Evolutionary conservation across 2,329 filamentous ascomycete species (phyloP), one percentile per base, ranked within the genome.

Genomic region (Colletotrichum shisoi): DNA sequence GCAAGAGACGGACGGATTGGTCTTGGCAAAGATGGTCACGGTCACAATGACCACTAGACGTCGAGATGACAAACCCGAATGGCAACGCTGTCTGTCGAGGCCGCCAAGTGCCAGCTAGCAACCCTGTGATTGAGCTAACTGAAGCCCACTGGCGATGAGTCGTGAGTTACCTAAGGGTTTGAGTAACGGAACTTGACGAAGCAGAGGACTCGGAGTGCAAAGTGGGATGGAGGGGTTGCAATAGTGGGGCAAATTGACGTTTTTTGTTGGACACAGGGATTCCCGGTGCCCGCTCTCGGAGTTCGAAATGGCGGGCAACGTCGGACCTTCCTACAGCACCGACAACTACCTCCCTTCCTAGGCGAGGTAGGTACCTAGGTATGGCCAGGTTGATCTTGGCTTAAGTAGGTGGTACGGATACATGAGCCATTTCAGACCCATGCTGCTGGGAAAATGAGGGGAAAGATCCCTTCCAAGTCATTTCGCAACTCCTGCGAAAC

Each of bases 201-300:
- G 40, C 51, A 42, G 31, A 64, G 31, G 24, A 62, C 40, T 40
- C 51, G 5, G 46, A 27, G 48, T 21, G 62, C 56, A 52, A 62
- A 68, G 63, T 58, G 19, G 51, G 60, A 63, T 53, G 42, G 60
- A 58, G 53, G 52, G 60, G 54, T 57, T 64, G 48, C 60, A 64
- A 64, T 63, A 67, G 64, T 64, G 69, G 69, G 67, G 63, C 63
- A 56, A 40, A 21, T 59, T 62, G 57, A 67, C 52, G 44, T 68
- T 52, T 61, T 68, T 52, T 61, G 65, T 39, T 65, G 48, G 65
- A 65, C 54, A 59, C 61, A 48, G 39, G 21, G 21, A 21, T 37
- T 42, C 24, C 51, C 24, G 63, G 61, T 44, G 34, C 61, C 65
- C 61, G 61, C 63, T 62, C 62, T 68, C 57, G 66, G 63, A 67